Percentiles rank a stretch among this genome's conserved stretches.
Conservation (phyloP, 345 rosid species). For the Kandelia obovata region DNA sequence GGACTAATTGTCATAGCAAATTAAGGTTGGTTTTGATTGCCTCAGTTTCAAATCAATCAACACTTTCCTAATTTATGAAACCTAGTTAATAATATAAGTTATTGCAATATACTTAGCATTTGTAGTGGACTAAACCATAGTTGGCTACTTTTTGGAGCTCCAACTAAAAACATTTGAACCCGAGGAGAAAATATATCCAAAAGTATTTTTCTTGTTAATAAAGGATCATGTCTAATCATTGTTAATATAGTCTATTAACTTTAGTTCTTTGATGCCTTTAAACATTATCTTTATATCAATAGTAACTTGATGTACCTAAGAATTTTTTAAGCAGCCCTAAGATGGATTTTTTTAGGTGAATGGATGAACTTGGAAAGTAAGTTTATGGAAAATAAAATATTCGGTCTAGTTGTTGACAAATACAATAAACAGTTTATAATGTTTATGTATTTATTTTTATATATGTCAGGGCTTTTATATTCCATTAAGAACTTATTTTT, state of each 20-base stretch:
- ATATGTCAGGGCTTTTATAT: neutral
- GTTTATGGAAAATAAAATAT: neutral
- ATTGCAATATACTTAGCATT: neutral
- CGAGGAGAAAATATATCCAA: neutral
- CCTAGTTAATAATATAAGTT: neutral
- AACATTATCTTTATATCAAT: neutral
- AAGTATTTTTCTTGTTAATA: neutral
- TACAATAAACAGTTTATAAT: neutral
- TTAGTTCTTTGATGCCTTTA: too few species aligned
- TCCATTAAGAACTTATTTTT: fast-evolving
- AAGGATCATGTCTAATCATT: neutral
- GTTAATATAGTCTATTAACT: neutral
- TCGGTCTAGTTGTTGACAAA: neutral
- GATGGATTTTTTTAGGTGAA: neutral
- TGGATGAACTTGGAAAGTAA: neutral
- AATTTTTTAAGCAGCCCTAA: neutral
- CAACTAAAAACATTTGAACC: neutral
- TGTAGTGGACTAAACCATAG: too few species aligned
- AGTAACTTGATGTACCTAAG: neutral
- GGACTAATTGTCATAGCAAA: neutral
- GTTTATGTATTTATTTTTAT: neutral
- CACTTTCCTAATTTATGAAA: neutral
- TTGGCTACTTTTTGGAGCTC: neutral
- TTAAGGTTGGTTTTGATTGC: neutral
- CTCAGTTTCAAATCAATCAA: neutral